Evolutionary conservation across 1,139 yeast species (phyloP).

Genomic region (Scheffersomyces cryptocercus): DNA sequence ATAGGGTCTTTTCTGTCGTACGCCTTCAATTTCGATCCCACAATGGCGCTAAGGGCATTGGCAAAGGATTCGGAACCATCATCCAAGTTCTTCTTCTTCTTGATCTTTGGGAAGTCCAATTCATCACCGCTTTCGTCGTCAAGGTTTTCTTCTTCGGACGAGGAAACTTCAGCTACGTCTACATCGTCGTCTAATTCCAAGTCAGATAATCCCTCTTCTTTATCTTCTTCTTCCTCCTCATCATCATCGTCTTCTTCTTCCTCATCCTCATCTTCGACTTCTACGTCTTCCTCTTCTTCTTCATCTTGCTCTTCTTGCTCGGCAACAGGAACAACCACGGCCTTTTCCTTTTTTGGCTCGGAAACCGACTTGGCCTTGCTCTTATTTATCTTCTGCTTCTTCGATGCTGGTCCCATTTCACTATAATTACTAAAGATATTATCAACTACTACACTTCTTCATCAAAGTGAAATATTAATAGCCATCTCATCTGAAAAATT

Average conservation of each 20-base stretch:
- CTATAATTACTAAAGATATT: background rate
- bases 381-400: conserved; percentile 19
- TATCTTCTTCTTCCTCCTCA: conserved; percentile 16
- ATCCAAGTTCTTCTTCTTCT: conserved; percentile 55
- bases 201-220: conserved; percentile 15
- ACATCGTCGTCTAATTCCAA: conserved; percentile 14
- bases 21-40: conserved; percentile 84
- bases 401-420: conserved; percentile 17
- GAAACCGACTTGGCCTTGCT: conserved; percentile 6
- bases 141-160: conserved; percentile 21
- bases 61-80: conserved; percentile 80
- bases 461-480: background rate
- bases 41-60: conserved; percentile 77
- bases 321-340: no score
- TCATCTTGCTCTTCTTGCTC: conserved; percentile 6
- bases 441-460: no score
- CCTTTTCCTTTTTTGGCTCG: conserved; percentile 3
- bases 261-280: conserved; percentile 14
- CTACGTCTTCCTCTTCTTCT: conserved; percentile 5
- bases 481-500: conserved; percentile 5
- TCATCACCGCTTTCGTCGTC: conserved; percentile 30
- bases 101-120: conserved; percentile 28
- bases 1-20: conserved; percentile 89
- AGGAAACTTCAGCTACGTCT: conserved; percentile 10
- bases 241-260: conserved; percentile 15